Evolutionary conservation across 257 asterid species (phyloP).

Genomic region (Lycium ferocissimum): DNA sequence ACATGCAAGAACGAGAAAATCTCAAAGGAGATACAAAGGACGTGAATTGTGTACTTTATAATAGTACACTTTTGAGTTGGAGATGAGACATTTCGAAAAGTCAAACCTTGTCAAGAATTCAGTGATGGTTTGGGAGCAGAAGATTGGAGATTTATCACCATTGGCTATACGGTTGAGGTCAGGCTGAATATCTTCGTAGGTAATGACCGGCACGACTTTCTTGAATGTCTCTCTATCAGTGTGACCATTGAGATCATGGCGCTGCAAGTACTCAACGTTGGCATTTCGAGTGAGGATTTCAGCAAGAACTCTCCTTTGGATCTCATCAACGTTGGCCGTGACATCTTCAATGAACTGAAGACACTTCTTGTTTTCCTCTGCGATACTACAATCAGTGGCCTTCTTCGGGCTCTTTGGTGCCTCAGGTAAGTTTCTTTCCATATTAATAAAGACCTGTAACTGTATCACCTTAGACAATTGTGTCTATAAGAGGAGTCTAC

Average conservation of each 20-base stretch:
- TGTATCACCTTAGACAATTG: too few species aligned
- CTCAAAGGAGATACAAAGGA: neutral
- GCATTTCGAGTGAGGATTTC: conserved; percentile 45
- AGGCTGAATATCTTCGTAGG: conserved; percentile 46
- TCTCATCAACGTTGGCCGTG: conserved; percentile 40
- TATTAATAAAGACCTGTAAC: neutral
- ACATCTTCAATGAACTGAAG: conserved; percentile 48
- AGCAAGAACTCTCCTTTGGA: conserved; percentile 47
- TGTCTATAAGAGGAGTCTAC: too few species aligned
- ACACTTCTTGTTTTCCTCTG: conserved; percentile 39
- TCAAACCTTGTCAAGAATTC: conserved; percentile 50
- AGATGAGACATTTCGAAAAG: neutral
- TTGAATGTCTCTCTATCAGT: conserved; percentile 48
- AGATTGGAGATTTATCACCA: conserved; percentile 46
- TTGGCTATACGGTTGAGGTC: conserved; percentile 45
- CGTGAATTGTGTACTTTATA: neutral
- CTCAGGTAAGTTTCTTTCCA: conserved; percentile 36
- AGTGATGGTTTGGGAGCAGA: conserved; percentile 47
- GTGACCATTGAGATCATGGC: conserved; percentile 41
- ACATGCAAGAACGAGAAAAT: neutral
- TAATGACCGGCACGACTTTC: conserved; percentile 45
- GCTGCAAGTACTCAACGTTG: conserved; percentile 44
- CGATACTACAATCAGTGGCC: neutral
- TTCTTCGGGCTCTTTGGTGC: conserved; percentile 28
- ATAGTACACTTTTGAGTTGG: neutral